Base-by-base conservation (phyloP, 306 rosid species). In the Cajanus cajan region DNA sequence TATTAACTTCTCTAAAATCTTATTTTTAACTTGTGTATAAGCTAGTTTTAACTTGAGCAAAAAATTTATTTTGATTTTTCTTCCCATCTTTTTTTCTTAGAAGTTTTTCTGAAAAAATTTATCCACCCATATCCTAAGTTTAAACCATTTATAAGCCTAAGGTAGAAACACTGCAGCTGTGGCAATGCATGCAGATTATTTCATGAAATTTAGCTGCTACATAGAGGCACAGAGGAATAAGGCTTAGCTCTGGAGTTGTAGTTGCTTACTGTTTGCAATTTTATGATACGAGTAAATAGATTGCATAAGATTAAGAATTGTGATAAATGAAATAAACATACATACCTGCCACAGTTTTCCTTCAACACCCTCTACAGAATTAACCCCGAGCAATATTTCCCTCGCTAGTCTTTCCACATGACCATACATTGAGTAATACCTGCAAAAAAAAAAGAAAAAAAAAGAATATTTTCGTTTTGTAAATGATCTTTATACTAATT, bases 341-440 rank as follows among this genome's bases (percentile, higher is more conserved):
- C 82, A 54, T 76, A 83, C 97, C 88, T 89, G 90, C 90, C 94
- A 89, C 50, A 91, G 50, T 81, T 69, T 73, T 79, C 76, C 97
- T 74, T 91, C 89, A 48, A 88, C 89, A 40, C 90, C 97, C 71
- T 91, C 92, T n/a, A 91, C 87, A 52, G 94, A 85, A 72, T 87
- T 69, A 62, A 86, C 91, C 21, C 97, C 94, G 44, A 76, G 87
- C 82, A 58, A 72, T 24, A 91, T 86, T 85, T 88, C 88, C 55
- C 82, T 82, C 19, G 92, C 97, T 64, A 90, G 88, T 79, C 77
- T 88, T 83, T 87, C 91, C 22, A 88, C 97, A 73, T 89, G 90
- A 70, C 94, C 94, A 45, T 91, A 91, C 91, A 88, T 88, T 34
- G 94, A 88, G 71, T 91, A 91, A 85, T 88, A 91, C 74, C 97